These are phyloP conservation scores for Malassezia pachydermatis DNA, from an alignment of 1,284 basidiomycete genomes.

Conservation along the genomic window DNA sequence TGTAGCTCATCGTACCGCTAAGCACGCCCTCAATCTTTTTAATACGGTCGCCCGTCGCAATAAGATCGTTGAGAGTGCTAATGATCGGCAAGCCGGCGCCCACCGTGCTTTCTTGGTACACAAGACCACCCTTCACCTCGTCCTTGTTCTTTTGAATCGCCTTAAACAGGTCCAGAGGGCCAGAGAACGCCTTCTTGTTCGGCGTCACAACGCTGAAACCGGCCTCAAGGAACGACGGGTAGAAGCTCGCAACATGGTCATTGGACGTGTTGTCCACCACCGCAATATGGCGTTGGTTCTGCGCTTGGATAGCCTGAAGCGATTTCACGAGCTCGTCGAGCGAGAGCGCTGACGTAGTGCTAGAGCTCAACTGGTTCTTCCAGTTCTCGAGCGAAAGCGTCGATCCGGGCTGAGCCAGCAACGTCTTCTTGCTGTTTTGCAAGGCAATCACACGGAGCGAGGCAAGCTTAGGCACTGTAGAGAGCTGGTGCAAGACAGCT, in stretches of 20 bases:
- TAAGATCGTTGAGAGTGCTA: constrained; percentile 77
- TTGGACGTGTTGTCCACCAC: constrained; percentile 91
- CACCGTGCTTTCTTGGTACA: constrained; percentile 85
- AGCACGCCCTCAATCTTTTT: constrained; percentile 62
- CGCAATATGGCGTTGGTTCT: constrained; percentile 52
- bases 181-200: constrained; percentile 93
- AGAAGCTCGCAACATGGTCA: constrained; percentile 68
- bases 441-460: constrained; percentile 34
- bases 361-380: constrained; percentile 25
- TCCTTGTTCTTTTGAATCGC: constrained; percentile 20
- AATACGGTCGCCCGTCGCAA: constrained; percentile 78
- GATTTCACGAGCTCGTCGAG: constrained; percentile 26
- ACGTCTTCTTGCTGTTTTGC: constrained; percentile 45
- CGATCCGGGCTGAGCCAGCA: constrained; percentile 26
- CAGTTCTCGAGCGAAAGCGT: constrained; percentile 27
- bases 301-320: constrained; percentile 28
- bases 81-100: constrained; percentile 91
- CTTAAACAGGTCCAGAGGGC: constrained; percentile 60
- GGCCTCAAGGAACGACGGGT: constrained; percentile 67
- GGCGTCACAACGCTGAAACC: constrained; percentile 87
- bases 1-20: constrained; percentile 93
- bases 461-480: constrained; percentile 25
- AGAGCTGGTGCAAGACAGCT: constrained; percentile 40
- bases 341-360: constrained; percentile 25
- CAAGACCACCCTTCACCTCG: constrained; percentile 51